phyloP scores from a whole-genome alignment of 306 rosid genomes.

The Begonia masoniana region DNA sequence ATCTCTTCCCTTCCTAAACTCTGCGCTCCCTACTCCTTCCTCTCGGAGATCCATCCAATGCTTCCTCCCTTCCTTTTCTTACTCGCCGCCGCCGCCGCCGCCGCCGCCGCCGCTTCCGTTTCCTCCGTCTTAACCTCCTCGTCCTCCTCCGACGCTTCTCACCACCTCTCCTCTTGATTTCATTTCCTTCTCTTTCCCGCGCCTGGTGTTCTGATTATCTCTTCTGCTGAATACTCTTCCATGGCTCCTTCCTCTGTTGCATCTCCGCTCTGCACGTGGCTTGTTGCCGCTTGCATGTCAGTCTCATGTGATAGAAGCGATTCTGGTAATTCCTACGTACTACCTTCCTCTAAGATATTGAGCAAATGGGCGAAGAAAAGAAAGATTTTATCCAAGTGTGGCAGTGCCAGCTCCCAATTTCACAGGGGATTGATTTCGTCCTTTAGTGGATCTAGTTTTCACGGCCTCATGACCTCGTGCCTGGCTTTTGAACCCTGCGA shows the following conservation, averaged over 20 bases:
- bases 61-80: conserved; percentile 7
- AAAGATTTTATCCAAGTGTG: conserved; percentile 26
- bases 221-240: neutral
- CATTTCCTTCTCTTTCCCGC: conserved; percentile 1
- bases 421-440: conserved; percentile 32
- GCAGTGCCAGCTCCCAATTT: conserved; percentile 17
- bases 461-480: conserved; percentile 44
- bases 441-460: conserved; percentile 63
- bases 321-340: conserved; percentile 19
- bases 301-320: conserved; percentile 48
- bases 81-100: neutral
- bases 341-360: conserved; percentile 15
- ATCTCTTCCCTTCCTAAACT: conserved; percentile 7
- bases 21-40: neutral
- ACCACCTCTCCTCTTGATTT: neutral
- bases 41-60: conserved; percentile 18
- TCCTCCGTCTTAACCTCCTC: no score
- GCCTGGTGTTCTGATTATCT: conserved; percentile 8
- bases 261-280: conserved; percentile 92
- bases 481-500: conserved; percentile 55
- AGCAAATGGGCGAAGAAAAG: conserved; percentile 22
- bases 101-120: neutral
- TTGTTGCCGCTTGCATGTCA: conserved; percentile 96
- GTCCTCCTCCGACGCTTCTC: no score
- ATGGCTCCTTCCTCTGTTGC: conserved; percentile 56